A percentile compares a stretch with the other conserved stretches of the same genome.
Evolutionary conservation across 2,329 filamentous ascomycete genomes (phyloP).

Genomic region (Pyricularia pennisetigena): DNA sequence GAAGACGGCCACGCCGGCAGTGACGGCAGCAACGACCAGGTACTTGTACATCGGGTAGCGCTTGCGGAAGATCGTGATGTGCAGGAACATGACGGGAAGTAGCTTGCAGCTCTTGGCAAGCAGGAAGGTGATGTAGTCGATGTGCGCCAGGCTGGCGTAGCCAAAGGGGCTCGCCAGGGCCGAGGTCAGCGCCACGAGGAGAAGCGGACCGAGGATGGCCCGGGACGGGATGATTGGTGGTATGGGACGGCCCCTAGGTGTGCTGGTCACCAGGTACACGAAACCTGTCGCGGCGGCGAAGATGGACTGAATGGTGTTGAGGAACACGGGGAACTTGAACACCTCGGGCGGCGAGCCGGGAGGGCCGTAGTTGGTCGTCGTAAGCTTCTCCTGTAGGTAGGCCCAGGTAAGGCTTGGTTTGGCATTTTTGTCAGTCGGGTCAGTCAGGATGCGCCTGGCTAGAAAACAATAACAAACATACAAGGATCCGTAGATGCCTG

Average conservation of each 20-base stretch:
- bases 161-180: constrained; percentile 92
- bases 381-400: constrained; percentile 93
- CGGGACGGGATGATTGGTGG: constrained; percentile 67
- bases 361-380: constrained; percentile 76
- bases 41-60: constrained; percentile 96
- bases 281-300: constrained; percentile 79
- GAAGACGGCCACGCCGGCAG: constrained; percentile 86
- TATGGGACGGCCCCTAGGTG: constrained; percentile 35
- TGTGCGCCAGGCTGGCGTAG: constrained; percentile 83
- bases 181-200: constrained; percentile 78
- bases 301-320: constrained; percentile 90
- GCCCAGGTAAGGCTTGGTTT: constrained; percentile 78
- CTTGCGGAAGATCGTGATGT: constrained; percentile 83
- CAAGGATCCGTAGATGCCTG: constrained; percentile 96
- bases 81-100: constrained; percentile 95
- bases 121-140: constrained; percentile 97
- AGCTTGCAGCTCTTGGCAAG: constrained; percentile 98
- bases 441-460: not conserved
- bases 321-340: constrained; percentile 89
- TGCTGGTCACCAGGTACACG: constrained; percentile 65
- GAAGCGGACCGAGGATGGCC: constrained; percentile 65
- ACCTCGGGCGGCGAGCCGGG: constrained; percentile 39
- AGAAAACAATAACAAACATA: constrained; percentile 31
- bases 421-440: not conserved
- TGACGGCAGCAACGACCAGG: constrained; percentile 82